phyloP scores from a whole-genome alignment of 345 rosid species.

The Acer campestre region DNA sequence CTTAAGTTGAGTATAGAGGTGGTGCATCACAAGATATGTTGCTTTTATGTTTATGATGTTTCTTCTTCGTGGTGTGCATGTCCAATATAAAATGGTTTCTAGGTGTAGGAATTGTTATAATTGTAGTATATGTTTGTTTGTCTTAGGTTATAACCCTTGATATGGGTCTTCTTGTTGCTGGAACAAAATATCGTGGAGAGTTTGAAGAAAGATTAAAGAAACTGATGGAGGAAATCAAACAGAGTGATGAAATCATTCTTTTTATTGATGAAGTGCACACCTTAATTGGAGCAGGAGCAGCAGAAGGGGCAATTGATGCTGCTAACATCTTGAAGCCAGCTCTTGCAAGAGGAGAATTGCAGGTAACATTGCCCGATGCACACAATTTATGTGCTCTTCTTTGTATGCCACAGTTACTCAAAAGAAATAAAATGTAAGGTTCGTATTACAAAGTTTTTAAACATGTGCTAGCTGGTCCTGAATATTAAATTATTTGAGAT shows the following conservation, averaged over 20 bases:
- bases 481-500: background rate
- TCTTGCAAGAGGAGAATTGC: slow-evolving; percentile 99
- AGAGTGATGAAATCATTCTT: slow-evolving; percentile 94
- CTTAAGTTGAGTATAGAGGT: background rate
- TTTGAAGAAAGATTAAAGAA: slow-evolving; percentile 98
- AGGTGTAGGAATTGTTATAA: background rate
- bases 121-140: background rate
- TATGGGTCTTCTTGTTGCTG: slow-evolving; percentile 99
- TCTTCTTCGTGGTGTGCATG: background rate
- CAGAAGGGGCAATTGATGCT: slow-evolving; percentile 99
- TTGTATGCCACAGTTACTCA: background rate
- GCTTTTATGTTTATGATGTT: background rate
- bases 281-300: slow-evolving; percentile 97
- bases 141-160: slow-evolving; percentile 91
- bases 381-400: background rate
- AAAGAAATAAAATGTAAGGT: background rate
- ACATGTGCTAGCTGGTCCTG: background rate
- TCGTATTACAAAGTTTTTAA: background rate
- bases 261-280: slow-evolving; percentile 99
- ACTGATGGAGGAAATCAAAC: slow-evolving; percentile 99
- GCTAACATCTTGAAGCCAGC: slow-evolving; percentile 99
- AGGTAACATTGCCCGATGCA: slow-evolving; percentile 48
- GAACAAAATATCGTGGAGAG: slow-evolving; percentile 97
- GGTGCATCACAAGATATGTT: background rate
- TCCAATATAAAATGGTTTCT: background rate